phyloP scores from a whole-genome alignment of 148 eudicot genomes.

The Silene latifolia region DNA sequence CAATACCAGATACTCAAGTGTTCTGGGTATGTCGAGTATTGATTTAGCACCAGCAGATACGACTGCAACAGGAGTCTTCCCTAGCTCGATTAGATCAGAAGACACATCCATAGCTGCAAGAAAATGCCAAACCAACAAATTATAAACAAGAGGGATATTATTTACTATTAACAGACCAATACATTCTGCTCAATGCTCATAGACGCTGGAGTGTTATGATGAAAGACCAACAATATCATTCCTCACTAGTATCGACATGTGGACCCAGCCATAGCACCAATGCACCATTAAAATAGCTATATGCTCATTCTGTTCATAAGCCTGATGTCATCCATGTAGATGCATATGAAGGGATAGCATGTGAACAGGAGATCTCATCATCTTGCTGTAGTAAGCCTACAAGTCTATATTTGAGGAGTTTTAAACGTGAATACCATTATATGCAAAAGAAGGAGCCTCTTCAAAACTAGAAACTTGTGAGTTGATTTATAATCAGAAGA shows the following conservation, averaged over 20 bases:
- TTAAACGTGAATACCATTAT: neutral
- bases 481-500: neutral
- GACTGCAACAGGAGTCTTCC: conserved; percentile 83
- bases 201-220: neutral
- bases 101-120: conserved; percentile 92
- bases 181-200: neutral
- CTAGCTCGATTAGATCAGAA: conserved; percentile 94
- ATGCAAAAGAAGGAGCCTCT: neutral
- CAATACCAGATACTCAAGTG: conserved; percentile 88
- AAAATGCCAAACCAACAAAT: conserved; percentile 4
- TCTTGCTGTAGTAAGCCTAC: neutral
- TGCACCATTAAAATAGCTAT: neutral
- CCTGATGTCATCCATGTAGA: neutral
- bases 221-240: neutral
- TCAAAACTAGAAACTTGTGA: neutral
- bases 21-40: conserved; percentile 92
- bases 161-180: neutral
- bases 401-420: neutral
- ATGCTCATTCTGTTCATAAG: neutral
- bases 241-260: neutral
- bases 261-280: neutral
- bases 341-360: neutral
- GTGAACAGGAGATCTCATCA: neutral
- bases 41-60: conserved; percentile 95
- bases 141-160: neutral